Evolutionary conservation across 441 rosid species (phyloP), one percentile per base, ranked within the genome.

Genomic region (Corymbia calophylla): DNA sequence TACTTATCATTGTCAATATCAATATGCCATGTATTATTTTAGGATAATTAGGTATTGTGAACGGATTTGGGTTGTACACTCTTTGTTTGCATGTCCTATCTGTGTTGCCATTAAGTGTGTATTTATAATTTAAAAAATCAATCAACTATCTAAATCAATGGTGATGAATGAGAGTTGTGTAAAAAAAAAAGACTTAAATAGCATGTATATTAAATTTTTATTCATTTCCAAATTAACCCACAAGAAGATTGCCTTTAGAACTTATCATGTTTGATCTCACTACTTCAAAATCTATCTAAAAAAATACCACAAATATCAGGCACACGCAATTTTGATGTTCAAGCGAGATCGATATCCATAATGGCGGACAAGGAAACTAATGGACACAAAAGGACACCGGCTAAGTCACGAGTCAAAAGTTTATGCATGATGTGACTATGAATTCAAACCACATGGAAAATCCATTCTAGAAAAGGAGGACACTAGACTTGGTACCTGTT

Each of bases 401-500:
- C n/a, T 12, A 77, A 77, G n/a, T 44, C 51, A 39, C 3, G 5
- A 39, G 51, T 8, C 10, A 44, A 77, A 77, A 77, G 84, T 6
- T 3, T 6, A 44, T 23, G 84, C 17, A 44, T 7, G 51, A 23
- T 0, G 9, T 44, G 16, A 13, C 9, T 44, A 44, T 3, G 51
- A 77, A 1, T 77, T 25, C 9, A 7, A 39, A 13, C 16, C 6
- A 23, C n/a, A 0, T 44, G 47, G 8, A 44, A 77, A 39, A 10
- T 77, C n/a, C n/a, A 44, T 13, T 25, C 8, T 44, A 44, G 53
- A 47, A 17, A n/a, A 60, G 23, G 10, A 17, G 1, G 23, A 49
- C 7, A 23, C 10, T 32, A 25, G 10, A 70, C 90, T 91, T 53
- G 3, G 84, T 77, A 97, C 99, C 92, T 95, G 54, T 96, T 97